Base-by-base conservation (phyloP, 2,329 filamentous ascomycete genomes). In the Fusarium napiforme region DNA sequence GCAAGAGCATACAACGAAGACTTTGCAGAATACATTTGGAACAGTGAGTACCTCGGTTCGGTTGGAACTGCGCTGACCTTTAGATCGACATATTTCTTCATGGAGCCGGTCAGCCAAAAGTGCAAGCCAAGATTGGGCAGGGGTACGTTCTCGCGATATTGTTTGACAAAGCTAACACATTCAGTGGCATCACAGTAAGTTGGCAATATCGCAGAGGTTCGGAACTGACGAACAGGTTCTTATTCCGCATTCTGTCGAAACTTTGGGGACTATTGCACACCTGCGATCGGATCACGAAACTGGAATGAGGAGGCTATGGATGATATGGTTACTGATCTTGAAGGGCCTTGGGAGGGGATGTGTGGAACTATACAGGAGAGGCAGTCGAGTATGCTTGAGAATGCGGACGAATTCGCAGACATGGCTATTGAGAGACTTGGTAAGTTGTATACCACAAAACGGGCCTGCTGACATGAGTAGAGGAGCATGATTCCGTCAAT, bases 261-360 rank as follows among this genome's bases (percentile, higher is more conserved):
- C 1, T 83, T 79, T 56, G 85, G 85, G 1, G 69, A 78, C 12
- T 68, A 86, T 56, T 59, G 0, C 7, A 85, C 84, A 1, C 1
- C 7, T 1, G 42, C 47, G 0, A 71, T 64, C 7, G 80, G 80
- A 0, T 45, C 39, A 3, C 81, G 69, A n/a, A 82, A 83, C 62
- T 87, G 85, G 85, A 87, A 87, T 57, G 75, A 82, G 55, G 84
- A 87, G 73, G 82, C 82, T 1, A 84, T 85, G 6, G 36, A 61
- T 3, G 42, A 42, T 4, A 85, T 87, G 84, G 77, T 72, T 1
- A 19, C 37, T 2, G 81, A 84, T 37, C 55, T 85, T 36, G 60
- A 52, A 2, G 37, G 43, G 1, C 77, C 77, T 9, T 87, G 84
- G 84, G 9, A 52, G 21, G 45, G 56, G 0, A 71, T 83, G 9